These are phyloP conservation scores for Eremochloa ophiuroides DNA, from an alignment of 176 grass and related monocot species.

Conservation along the genomic window DNA sequence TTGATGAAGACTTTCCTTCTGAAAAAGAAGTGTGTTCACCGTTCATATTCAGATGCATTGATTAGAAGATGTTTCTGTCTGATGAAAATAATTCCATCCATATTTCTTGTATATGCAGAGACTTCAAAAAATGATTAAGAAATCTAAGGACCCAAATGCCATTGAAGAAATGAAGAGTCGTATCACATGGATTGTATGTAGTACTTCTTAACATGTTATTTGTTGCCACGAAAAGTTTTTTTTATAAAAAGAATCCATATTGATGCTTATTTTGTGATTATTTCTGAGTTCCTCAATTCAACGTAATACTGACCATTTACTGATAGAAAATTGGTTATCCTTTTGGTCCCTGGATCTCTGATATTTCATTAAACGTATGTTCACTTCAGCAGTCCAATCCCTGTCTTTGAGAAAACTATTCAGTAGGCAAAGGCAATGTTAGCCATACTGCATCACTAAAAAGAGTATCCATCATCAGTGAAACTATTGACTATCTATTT, in stretches of 20 bases:
- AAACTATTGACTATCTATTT: not conserved
- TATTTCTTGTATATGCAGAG: conserved; percentile 44
- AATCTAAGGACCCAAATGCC: conserved; percentile 68
- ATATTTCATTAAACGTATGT: not conserved
- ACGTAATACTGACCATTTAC: not conserved
- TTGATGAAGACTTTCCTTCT: conserved; percentile 66
- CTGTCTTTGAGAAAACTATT: not conserved
- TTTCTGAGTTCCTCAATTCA: not conserved
- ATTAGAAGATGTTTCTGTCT: not conserved
- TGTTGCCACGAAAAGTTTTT: conserved; percentile 10
- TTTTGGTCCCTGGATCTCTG: not conserved
- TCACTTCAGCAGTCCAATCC: not conserved
- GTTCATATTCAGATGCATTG: conserved; percentile 4
- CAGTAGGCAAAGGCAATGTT: not conserved
- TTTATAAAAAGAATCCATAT: not conserved
- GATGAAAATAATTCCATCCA: not conserved
- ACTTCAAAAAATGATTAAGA: conserved; percentile 79
- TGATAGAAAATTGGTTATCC: not conserved
- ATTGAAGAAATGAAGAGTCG: conserved; percentile 70
- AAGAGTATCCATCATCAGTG: not conserved
- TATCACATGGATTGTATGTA: conserved; percentile 88
- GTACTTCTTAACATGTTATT: not conserved
- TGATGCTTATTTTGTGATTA: conserved; percentile 14
- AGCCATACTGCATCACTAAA: not conserved
- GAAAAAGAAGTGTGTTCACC: conserved; percentile 63